phyloP scores from a whole-genome alignment of 2,329 filamentous ascomycete species.

The Monosporascus ibericus region DNA sequence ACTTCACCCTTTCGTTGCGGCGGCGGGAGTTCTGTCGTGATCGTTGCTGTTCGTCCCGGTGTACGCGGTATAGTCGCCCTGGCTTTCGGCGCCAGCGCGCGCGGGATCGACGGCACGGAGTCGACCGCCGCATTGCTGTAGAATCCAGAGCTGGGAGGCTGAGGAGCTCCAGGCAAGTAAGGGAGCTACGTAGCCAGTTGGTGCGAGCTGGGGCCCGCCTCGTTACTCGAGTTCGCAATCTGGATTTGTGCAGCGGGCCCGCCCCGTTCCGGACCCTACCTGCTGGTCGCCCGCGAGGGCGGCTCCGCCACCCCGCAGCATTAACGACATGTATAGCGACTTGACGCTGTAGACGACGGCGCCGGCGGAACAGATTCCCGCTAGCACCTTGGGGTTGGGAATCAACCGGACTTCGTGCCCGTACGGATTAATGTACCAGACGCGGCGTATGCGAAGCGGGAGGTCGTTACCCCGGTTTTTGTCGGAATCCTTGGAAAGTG shows the following conservation, averaged over 20 bases:
- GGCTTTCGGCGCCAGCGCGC: slow-evolving; percentile 30
- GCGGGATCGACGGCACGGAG: slow-evolving; percentile 74
- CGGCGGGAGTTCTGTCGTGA: too few relatives aligned
- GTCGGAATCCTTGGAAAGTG: slow-evolving; percentile 61
- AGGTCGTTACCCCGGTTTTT: slow-evolving; percentile 58
- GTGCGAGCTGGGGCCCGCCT: slow-evolving; percentile 64
- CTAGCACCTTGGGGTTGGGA: slow-evolving; percentile 74
- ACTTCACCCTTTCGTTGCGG: too few relatives aligned
- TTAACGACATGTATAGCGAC: slow-evolving; percentile 84
- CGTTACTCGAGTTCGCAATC: slow-evolving; percentile 77
- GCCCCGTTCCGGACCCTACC: background rate
- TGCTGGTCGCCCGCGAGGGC: slow-evolving; percentile 32
- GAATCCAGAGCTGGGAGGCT: too few relatives aligned
- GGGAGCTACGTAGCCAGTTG: slow-evolving; percentile 26
- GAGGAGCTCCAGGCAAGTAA: too few relatives aligned
- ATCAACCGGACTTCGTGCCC: slow-evolving; percentile 86
- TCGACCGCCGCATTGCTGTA: slow-evolving; percentile 59
- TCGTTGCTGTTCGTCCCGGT: too few relatives aligned
- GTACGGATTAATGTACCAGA: slow-evolving; percentile 98
- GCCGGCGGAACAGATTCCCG: slow-evolving; percentile 56
- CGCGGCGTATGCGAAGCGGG: slow-evolving; percentile 66
- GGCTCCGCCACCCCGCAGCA: slow-evolving; percentile 71
- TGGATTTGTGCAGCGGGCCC: slow-evolving; percentile 61
- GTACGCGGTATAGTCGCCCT: too few relatives aligned
- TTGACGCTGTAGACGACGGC: slow-evolving; percentile 87